Evolutionary conservation across 169 alveolate species (phyloP), one percentile per base, ranked within the genome.

Genomic region (Plasmodium ovale): DNA sequence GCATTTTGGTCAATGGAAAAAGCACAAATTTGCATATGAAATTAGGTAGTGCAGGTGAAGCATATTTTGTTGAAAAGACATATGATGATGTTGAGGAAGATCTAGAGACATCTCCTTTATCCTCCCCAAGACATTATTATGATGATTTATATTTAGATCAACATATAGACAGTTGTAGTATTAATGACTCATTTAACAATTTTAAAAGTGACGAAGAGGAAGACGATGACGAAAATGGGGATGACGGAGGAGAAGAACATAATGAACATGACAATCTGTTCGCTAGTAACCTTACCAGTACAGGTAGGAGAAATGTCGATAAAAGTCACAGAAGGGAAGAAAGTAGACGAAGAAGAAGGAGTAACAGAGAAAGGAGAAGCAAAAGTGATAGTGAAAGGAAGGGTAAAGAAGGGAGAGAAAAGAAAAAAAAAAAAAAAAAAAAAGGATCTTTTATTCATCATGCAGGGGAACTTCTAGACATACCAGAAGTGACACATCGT

Each of bases 41-140:
- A 84, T 93, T 98, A 70, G 99, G 99, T 0, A 96, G 98, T 1
- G 99, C 99, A 6, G 99, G 99, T 4, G 99, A 98, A 89, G 99
- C 99, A 1, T 98, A 92, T 85, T 98, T 98, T 93, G 94, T 95
- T 54, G 97, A 96, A 53, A 97, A 96, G 27, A 92, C 85, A 12
- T 95, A 93, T 51, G 93, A 64, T n/a, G 90, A 82, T 51, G 90
- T 82, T 6, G 90, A 82, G n/a, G 90, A 82, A 65, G 90, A 82
- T 10, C 14, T 82, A 65, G 90, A 82, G 65, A 82, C 90, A 14
- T 82, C 90, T 2, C 82, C 90, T 4, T 39, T 82, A n/a, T 82
- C 90, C n/a, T 82, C 90, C 1, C 84, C 79, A 5, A 56, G 90
- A 4, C 35, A 65, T 65, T 71, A 64, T 27, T 64, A 82, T 65